Evolutionary conservation across 805 yeast genomes (phyloP).

Genomic region (Pichia nanzhaoensis): DNA sequence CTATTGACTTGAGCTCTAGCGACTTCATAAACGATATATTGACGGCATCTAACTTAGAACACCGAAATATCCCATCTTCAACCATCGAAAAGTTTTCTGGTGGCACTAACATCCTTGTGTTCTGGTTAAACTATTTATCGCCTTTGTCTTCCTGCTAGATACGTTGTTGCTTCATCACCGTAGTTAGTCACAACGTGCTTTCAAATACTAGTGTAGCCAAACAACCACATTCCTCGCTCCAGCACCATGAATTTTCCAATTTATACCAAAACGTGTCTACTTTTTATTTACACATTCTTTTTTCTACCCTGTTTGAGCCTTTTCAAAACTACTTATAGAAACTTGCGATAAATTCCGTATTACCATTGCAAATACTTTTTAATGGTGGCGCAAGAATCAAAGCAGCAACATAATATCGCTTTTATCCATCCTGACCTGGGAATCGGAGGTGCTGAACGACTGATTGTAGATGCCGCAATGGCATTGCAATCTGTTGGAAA

Average conservation of each 20-base stretch:
- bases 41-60: slow-evolving; percentile 70
- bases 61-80: slow-evolving; percentile 79
- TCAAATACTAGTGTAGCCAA: no score
- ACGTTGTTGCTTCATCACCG: no score
- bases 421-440: slow-evolving; percentile 95
- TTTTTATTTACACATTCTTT: not conserved
- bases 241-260: no score
- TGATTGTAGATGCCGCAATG: slow-evolving; percentile 93
- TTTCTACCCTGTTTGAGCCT: not conserved
- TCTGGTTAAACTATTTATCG: no score
- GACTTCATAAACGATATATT: slow-evolving; percentile 76
- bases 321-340: not conserved
- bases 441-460: slow-evolving; percentile 95
- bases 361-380: not conserved
- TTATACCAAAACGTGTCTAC: not conserved
- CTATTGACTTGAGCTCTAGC: slow-evolving; percentile 55
- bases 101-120: slow-evolving; percentile 72
- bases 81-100: slow-evolving; percentile 92
- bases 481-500: slow-evolving; percentile 61
- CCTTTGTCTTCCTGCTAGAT: no score
- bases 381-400: not conserved
- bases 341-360: not conserved
- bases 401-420: slow-evolving; percentile 43
- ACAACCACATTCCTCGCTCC: no score
- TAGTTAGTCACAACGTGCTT: no score